Base-by-base conservation (phyloP, 306 rosid species). In the Purshia tridentata region DNA sequence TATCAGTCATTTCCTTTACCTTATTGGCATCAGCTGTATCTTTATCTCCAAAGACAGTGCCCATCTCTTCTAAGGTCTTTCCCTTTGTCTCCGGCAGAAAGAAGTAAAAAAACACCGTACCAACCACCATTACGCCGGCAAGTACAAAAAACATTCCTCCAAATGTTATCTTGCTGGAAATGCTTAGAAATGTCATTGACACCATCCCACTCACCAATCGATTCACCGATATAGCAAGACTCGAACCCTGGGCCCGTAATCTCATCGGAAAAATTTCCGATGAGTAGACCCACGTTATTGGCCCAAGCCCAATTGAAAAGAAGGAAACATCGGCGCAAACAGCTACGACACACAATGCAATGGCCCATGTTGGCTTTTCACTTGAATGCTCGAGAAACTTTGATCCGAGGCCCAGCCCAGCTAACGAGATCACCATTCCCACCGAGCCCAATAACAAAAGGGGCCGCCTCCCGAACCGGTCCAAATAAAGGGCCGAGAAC, bases 221-320 rank as follows among this genome's bases (percentile, higher is more conserved):
- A 61, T 93, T 90, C 75, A 89, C 87, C 1, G 93, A 89, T 42
- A 90, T 81, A 0, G 97, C 96, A 42, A 90, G 22, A 42, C 96
- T 84, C 4, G 88, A 76, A 1, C 87, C 90, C 57, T 90, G 96
- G 75, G 98, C 97, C 70, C 93, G 71, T 11, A 93, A 39, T 69
- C 91, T 84, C 77, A 77, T 63, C 0, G 96, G 98, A 8, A 89
- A 89, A 37, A 90, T 85, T 77, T 93, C 96, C 7, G 93, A 86
- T 0, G 98, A 79, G 77, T 89, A 93, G 0, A 93, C 98, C 98
- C 96, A 93, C 0, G 97, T 87, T 35, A 86, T 81, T 0, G 98
- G 98, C 74, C 96, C 93, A 65, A 93, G 93, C 86, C 98, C 97
- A 72, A 93, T 86, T 1, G 97, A 93, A 35, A 93, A 93, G 76